phyloP scores from a whole-genome alignment of 306 rosid species.

The Glycine soja region DNA sequence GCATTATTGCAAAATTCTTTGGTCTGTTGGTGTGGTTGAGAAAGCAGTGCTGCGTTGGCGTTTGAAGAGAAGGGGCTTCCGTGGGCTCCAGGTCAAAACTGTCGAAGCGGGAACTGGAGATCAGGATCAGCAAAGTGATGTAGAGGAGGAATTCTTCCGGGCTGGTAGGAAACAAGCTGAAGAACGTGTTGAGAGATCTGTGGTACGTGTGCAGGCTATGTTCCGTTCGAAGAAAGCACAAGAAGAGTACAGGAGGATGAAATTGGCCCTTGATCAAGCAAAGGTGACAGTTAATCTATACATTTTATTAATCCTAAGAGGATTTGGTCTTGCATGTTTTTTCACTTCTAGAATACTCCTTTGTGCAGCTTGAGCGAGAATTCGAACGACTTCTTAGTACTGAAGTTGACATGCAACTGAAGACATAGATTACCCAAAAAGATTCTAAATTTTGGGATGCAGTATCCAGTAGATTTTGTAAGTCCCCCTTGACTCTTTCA shows the following conservation, averaged over 20 bases:
- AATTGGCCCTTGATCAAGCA: conserved; percentile 73
- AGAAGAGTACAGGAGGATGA: conserved; percentile 89
- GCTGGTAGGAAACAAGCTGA: conserved; percentile 83
- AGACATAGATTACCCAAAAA: conserved; percentile 39
- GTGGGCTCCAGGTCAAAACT: conserved; percentile 75
- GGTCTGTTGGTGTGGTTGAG: conserved; percentile 94
- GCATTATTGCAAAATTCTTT: conserved; percentile 81
- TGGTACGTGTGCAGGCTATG: conserved; percentile 84
- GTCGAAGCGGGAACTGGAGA: conserved; percentile 39
- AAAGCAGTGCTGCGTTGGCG: conserved; percentile 96
- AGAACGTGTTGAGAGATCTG: conserved; percentile 84
- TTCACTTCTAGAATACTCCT: conserved; percentile 40
- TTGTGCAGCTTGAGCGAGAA: conserved; percentile 83
- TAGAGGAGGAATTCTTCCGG: conserved; percentile 81
- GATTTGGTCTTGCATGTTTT: conserved; percentile 18
- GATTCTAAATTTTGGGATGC: conserved; percentile 26
- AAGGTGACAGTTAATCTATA: conserved; percentile 54
- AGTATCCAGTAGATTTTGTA: conserved; percentile 61
- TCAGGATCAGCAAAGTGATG: conserved; percentile 58
- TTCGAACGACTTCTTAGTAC: conserved; percentile 63
- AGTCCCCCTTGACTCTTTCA: conserved; percentile 52
- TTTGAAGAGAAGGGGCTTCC: conserved; percentile 84
- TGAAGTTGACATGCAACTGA: conserved; percentile 58
- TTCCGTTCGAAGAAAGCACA: conserved; percentile 95
- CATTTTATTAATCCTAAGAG: background rate